Evolutionary conservation across 345 rosid species (phyloP).

Genomic region (Populus alba): DNA sequence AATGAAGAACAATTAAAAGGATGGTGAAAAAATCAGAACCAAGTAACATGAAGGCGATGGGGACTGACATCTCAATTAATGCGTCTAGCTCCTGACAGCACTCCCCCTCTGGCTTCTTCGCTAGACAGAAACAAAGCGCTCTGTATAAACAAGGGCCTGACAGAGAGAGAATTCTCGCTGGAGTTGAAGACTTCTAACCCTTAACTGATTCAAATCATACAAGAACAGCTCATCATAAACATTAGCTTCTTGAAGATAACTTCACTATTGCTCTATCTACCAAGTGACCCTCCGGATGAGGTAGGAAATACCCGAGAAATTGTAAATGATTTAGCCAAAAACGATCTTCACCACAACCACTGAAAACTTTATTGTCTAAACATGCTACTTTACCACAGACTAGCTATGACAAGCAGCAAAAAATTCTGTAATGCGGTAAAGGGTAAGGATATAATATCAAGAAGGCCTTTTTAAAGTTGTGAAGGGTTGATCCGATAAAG

Average conservation of each 20-base stretch:
- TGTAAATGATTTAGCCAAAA: neutral
- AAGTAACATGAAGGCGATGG: neutral
- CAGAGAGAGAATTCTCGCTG: neutral
- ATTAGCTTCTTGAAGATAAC: neutral
- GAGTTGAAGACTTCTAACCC: neutral
- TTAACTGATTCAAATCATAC: neutral
- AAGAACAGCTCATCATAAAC: neutral
- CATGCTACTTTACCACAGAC: no score
- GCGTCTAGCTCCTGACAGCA: neutral
- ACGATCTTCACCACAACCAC: neutral
- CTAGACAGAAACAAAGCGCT: neutral
- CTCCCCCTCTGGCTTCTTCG: neutral
- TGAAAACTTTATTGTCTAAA: neutral
- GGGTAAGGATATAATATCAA: no score
- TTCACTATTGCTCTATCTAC: neutral
- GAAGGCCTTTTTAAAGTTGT: no score
- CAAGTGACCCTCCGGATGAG: neutral
- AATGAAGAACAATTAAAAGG: neutral
- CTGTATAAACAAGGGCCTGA: neutral
- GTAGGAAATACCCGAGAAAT: neutral
- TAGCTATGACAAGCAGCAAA: no score
- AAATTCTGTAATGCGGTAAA: no score
- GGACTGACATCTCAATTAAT: neutral
- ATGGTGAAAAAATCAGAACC: neutral
- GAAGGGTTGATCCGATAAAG: no score